phyloP scores from a whole-genome alignment of 331 rosid genomes.

The Acacia pycnantha region DNA sequence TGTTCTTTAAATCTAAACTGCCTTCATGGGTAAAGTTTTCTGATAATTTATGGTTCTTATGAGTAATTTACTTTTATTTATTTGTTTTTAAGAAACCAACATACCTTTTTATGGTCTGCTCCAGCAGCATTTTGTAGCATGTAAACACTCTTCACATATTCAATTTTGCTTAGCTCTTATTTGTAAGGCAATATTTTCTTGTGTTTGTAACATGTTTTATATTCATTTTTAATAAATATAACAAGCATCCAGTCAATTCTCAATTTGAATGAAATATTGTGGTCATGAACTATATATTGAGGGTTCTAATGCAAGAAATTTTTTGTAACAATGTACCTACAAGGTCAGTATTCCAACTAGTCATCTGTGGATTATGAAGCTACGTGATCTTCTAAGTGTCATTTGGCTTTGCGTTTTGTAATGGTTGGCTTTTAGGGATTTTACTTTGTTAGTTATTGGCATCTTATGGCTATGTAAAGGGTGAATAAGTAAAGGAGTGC shows the following conservation, averaged over 20 bases:
- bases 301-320: slow-evolving; percentile 11
- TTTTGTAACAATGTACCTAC: slow-evolving; percentile 8
- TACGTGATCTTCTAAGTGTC: slow-evolving; percentile 13
- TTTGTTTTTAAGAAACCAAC: neutral
- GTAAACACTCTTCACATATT: neutral
- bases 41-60: neutral
- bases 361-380: slow-evolving; percentile 9
- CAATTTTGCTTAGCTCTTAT: neutral
- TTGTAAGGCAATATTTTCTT: neutral
- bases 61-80: neutral
- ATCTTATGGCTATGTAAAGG: neutral
- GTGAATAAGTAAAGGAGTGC: neutral
- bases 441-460: neutral
- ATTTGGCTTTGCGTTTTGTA: neutral
- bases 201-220: slow-evolving; percentile 4
- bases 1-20: neutral
- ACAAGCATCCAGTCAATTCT: neutral
- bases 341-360: slow-evolving; percentile 4
- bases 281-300: neutral
- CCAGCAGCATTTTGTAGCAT: slow-evolving; percentile 18
- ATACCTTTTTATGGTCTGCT: neutral
- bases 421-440: neutral
- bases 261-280: neutral
- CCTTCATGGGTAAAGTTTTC: neutral
- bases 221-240: slow-evolving; percentile 9